Base-by-base conservation (phyloP, 139 green algal genomes). In the Coccomyxa sp. region DNA sequence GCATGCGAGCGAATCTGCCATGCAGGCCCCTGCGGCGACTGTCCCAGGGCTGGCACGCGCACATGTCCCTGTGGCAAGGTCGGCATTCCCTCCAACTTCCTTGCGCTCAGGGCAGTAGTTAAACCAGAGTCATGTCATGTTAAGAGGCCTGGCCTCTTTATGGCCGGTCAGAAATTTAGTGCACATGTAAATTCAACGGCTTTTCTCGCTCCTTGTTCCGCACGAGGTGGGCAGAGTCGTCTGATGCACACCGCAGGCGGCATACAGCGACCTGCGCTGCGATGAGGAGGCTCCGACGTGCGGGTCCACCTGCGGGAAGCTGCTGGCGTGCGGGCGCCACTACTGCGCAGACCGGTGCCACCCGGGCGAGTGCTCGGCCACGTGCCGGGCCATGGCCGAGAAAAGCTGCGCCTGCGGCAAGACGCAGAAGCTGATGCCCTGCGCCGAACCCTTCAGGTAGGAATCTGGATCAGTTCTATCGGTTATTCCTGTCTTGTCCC, bases 51-150 rank as follows among this genome's bases (percentile, higher is more conserved):
- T 23, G 94, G 94, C 0, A 81, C 59, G 57, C 90, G 92, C 23
- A 85, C 84, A 14, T 98, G 94, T 86, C 94, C 92, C 18, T 98
- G 94, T 82, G 94, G 94, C 77, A 97, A 97, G 86, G 75, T 85
- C 17, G 23, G 79, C 57, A 23, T 76, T 45, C 25, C 38, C 38
- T 51, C 38, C 38, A 51, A 51, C 7, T 51, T 51, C 38, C 38
- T 51, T 51, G 38, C n/a, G n/a, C 38, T 51, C 38, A 11, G 38
- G 38, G 38, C 38, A 51, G 38, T 51, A 3, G 38, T 3, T n/a
- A n/a, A n/a, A n/a, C n/a, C 38, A 51, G 38, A 51, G 38, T 3
- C 38, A n/a, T n/a, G n/a, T n/a, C n/a, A n/a, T n/a, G n/a, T n/a
- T n/a, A n/a, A 51, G 38, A 51, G 38, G 38, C 38, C 38, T 51